Evolutionary conservation across 331 rosid species (phyloP), one percentile per base, ranked within the genome.

Genomic region (Quercus phellos): DNA sequence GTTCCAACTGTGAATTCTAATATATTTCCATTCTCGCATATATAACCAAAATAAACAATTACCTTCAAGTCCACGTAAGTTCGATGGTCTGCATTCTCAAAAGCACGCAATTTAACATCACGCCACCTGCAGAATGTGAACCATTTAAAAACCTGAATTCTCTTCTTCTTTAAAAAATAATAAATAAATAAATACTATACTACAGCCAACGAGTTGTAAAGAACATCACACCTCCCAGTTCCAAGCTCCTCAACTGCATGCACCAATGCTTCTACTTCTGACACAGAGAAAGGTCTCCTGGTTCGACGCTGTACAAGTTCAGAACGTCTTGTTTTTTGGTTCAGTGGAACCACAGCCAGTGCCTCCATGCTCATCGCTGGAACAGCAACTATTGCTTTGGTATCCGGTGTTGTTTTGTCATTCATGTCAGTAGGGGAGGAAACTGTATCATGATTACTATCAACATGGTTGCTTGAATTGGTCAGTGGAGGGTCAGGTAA

Each of bases 51-150:
- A n/a, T 9, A 66, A 34, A 66, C 4, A 14, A 26, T 18, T 82
- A 94, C 98, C 98, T 94, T 94, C 83, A 94, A 85, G 85, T 94
- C 98, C 42, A 92, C 99, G 21, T 94, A 94, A 70, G 98, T 94
- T 74, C 99, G 94, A 82, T 94, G 95, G 75, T 90, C 97, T 50
- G 99, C 99, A 76, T 88, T 77, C 86, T 94, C 99, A 79, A 94
- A 94, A 55, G 94, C 83, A 42, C 87, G 89, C 75, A 92, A 54
- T 87, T 94, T 94, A 50, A 94, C 97, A 82, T 94, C 99, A 29
- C 99, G 98, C 99, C 99, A 94, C 91, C 97, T 94, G 85, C 78
- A 76, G 27, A 55, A 35, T 13, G 55, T 58, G 83, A 68, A 74
- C 77, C 78, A 54, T 1, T 27, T 89, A 75, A 84, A 78, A 73